phyloP scores from a whole-genome alignment of 2,329 filamentous ascomycete species.

The Beauveria rudraprayagi region DNA sequence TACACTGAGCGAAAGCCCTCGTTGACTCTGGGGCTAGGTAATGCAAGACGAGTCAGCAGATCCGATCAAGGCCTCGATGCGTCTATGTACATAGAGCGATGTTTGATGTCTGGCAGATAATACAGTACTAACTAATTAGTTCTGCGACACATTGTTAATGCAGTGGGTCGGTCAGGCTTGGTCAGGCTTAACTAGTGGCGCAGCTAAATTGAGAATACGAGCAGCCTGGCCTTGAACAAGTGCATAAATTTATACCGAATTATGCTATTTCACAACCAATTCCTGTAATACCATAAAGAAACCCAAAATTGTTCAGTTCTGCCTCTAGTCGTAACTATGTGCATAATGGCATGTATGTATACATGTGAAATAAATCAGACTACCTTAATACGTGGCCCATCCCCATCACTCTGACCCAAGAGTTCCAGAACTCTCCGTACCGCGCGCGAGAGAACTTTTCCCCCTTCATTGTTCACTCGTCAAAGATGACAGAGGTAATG shows the following conservation, averaged over 20 bases:
- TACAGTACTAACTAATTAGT: no score
- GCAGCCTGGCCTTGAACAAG: background rate
- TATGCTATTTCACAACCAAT: no score
- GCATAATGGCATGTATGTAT: background rate
- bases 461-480: conserved; percentile 24
- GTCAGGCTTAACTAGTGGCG: background rate
- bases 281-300: no score
- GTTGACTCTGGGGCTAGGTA: background rate
- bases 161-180: background rate
- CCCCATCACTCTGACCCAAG: background rate
- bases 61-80: background rate
- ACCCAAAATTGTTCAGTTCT: no score
- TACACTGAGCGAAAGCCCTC: background rate
- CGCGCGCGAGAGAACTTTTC: no score
- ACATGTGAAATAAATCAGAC: background rate
- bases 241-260: no score
- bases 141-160: background rate
- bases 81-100: background rate
- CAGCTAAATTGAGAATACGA: background rate
- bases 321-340: background rate
- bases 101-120: background rate
- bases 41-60: background rate
- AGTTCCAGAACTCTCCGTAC: no score
- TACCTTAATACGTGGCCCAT: no score
- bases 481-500: conserved; percentile 40